Base-by-base conservation (phyloP, 306 rosid genomes). In the Sechiopsis laciniata region DNA sequence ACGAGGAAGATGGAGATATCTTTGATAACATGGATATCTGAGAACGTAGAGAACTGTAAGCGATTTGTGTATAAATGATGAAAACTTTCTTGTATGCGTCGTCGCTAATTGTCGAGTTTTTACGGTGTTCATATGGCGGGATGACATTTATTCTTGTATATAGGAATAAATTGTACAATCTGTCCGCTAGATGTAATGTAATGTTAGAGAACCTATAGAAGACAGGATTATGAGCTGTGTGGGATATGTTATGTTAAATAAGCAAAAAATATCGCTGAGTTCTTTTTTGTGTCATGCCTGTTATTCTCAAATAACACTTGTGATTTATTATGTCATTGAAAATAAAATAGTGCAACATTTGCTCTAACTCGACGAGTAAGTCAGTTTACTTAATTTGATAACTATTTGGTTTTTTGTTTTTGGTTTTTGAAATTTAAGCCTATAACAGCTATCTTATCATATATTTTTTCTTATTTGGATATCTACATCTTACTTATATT, bases 1-100 rank as follows among this genome's bases (percentile, higher is more conserved):
- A 68, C 1, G 91, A 84, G 75, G 92, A 89, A 58, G 97, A 94
- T 45, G 97, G 80, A 71, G 91, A 91, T 73, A 86, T 94, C 76
- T 91, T 91, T 45, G 84, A 90, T 71, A 88, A 79, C 83, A 91
- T 91, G 97, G 99, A 94, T 83, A 91, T 94, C 20, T 94, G 83
- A 91, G 64, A 74, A 4, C 7, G 20, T 40, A 40, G 37, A 32
- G 37, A n/a, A n/a, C 60, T 48, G 64, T 48, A 46, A 48, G 58
- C 20, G 26, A 21, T 48, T 12, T 69, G 40, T 69, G 73, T 29
- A 69, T 48, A 68, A 68, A 68, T 68, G 73, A 68, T 68, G 73
- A 68, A 68, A 55, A 68, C 20, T 68, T 32, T 21, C 40, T 46
- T 46, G 32, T 1, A 66, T 45, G 35, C 26, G 40, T 16, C 10